Percentiles rank a stretch among this genome's conserved stretches.
Conservation (phyloP, 179 eudicot species). For the Spinacia oleracea region DNA sequence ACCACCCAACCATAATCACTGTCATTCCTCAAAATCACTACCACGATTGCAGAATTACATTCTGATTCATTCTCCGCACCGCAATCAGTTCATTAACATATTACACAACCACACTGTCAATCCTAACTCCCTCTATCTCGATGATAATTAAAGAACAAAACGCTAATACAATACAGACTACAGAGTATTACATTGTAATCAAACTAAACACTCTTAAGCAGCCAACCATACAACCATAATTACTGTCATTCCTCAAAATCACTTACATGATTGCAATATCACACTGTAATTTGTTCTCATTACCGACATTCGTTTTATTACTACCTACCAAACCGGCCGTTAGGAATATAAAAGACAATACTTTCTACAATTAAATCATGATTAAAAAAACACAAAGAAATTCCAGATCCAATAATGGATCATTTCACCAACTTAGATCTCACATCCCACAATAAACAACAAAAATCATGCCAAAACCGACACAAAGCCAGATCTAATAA, state of each 20-base stretch:
- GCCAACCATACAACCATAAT: not conserved
- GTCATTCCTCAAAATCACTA: no score
- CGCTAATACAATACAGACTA: not conserved
- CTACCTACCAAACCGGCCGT: not conserved
- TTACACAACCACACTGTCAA: not conserved
- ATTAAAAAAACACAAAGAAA: not conserved
- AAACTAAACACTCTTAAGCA: not conserved
- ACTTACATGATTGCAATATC: no score
- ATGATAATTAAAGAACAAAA: not conserved
- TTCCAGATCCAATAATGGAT: not conserved
- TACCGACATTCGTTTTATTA: no score
- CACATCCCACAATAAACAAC: no score
- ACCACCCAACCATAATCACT: no score
- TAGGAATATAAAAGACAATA: not conserved
- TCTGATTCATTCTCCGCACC: no score
- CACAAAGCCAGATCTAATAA: slow-evolving; percentile 21
- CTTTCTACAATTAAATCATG: not conserved
- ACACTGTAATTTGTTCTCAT: no score
- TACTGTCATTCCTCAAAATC: no score
- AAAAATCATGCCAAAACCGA: not conserved
- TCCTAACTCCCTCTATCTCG: not conserved
- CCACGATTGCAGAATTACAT: no score
- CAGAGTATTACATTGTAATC: not conserved
- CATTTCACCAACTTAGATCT: no score
- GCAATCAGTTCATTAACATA: not conserved